Evolutionary conservation across 768 basidiomycete genomes (phyloP).

Genomic region (Boletus pseudo-olivaceus): DNA sequence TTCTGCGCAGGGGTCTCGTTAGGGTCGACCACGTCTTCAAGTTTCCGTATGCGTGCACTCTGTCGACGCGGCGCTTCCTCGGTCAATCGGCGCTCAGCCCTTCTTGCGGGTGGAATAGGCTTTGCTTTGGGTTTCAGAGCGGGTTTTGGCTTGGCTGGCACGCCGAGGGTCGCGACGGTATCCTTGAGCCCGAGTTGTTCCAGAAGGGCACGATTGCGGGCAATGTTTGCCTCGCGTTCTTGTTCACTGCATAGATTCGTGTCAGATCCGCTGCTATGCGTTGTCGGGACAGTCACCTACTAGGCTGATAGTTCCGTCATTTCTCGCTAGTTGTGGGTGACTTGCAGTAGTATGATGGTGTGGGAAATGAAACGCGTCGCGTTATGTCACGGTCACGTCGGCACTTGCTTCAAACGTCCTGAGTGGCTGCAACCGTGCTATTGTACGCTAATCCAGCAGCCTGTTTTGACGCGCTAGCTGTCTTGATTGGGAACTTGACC

Average conservation of each 20-base stretch:
- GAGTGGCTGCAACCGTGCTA: too few species aligned
- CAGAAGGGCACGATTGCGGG: constrained; percentile 71
- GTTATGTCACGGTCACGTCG: constrained; percentile 31
- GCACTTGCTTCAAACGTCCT: too few species aligned
- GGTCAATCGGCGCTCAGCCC: constrained; percentile 46
- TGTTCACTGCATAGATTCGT: constrained; percentile 43
- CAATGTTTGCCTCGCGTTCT: constrained; percentile 79
- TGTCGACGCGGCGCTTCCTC: constrained; percentile 56
- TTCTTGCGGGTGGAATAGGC: constrained; percentile 57
- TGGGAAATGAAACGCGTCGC: constrained; percentile 24
- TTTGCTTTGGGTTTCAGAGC: constrained; percentile 46
- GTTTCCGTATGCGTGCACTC: constrained; percentile 55
- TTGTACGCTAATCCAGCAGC: too few species aligned
- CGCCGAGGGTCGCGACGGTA: constrained; percentile 46
- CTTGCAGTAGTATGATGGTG: not conserved
- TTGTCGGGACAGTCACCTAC: constrained; percentile 31
- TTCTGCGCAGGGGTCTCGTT: constrained; percentile 65
- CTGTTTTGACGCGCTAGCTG: too few species aligned
- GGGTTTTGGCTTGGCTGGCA: constrained; percentile 40
- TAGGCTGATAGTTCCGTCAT: constrained; percentile 52
- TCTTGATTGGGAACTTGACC: too few species aligned
- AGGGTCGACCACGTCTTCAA: constrained; percentile 41
- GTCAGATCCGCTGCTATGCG: not conserved
- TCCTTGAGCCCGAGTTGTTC: constrained; percentile 67
- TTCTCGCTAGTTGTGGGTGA: not conserved